Percentiles rank a stretch among this genome's conserved stretches.
Evolutionary conservation across 2,329 filamentous ascomycete genomes (phyloP).

Genomic region (Periconia digitata): DNA sequence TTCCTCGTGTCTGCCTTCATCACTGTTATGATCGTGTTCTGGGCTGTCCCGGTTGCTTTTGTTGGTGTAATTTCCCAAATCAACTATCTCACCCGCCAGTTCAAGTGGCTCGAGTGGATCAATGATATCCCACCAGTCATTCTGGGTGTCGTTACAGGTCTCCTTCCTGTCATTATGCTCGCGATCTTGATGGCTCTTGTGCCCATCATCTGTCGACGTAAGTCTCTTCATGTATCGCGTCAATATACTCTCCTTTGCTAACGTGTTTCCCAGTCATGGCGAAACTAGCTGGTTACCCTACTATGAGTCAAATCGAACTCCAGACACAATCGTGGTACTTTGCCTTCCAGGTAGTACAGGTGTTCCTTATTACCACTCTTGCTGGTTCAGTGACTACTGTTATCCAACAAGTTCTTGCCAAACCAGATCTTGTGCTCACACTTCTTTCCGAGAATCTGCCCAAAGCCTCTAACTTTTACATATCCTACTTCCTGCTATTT

Average conservation of each 20-base stretch:
- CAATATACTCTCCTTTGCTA: constrained; percentile 6
- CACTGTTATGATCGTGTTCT: constrained; percentile 48
- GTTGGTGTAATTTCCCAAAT: constrained; percentile 50
- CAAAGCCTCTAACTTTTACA: constrained; percentile 89
- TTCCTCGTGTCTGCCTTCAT: constrained; percentile 43
- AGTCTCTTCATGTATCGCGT: constrained; percentile 12
- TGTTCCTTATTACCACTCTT: constrained; percentile 85
- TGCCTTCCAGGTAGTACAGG: constrained; percentile 87
- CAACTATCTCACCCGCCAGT: constrained; percentile 44
- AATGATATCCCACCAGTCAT: constrained; percentile 44
- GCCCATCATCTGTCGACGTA: constrained; percentile 45
- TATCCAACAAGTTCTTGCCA: constrained; percentile 56
- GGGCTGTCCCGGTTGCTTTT: constrained; percentile 48
- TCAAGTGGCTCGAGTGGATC: constrained; percentile 46
- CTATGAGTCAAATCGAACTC: constrained; percentile 55
- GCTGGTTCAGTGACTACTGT: constrained; percentile 72
- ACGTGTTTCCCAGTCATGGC: constrained; percentile 35
- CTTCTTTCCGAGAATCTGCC: constrained; percentile 76
- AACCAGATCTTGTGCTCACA: constrained; percentile 63
- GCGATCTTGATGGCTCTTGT: constrained; percentile 49
- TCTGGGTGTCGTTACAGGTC: constrained; percentile 49
- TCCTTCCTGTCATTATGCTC: constrained; percentile 47
- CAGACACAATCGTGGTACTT: constrained; percentile 94
- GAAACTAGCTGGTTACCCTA: constrained; percentile 41
- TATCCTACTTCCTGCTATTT: constrained; percentile 92